A percentile compares a stretch with the other conserved stretches of the same genome.
Evolutionary conservation across 805 yeast species (phyloP).

Genomic region (Metschnikowia lochheadii): DNA sequence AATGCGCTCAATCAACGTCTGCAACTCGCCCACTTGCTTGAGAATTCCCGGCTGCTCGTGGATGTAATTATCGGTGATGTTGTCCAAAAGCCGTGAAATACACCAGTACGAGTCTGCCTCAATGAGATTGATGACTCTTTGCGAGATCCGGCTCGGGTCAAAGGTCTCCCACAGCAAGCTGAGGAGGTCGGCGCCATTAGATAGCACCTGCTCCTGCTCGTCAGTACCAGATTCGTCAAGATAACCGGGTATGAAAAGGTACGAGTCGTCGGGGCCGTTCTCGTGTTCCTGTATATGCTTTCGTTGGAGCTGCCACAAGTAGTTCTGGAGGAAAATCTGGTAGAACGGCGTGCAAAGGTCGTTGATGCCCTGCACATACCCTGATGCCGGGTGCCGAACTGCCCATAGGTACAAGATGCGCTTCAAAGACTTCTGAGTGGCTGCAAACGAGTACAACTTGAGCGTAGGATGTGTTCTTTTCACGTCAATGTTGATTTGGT

Average conservation of each 20-base stretch:
- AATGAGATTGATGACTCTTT: slow-evolving; percentile 57
- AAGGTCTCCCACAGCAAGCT: slow-evolving; percentile 45
- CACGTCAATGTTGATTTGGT: slow-evolving; percentile 91
- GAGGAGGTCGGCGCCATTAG: slow-evolving; percentile 23
- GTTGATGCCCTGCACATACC: slow-evolving; percentile 96
- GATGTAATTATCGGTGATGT: slow-evolving; percentile 93
- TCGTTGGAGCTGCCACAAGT: slow-evolving; percentile 44
- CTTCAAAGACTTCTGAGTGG: slow-evolving; percentile 77
- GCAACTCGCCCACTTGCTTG: slow-evolving; percentile 79
- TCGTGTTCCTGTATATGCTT: slow-evolving; percentile 9
- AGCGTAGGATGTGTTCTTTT: slow-evolving; percentile 90
- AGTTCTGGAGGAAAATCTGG: slow-evolving; percentile 75
- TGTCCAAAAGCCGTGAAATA: slow-evolving; percentile 81
- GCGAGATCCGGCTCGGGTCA: slow-evolving; percentile 60
- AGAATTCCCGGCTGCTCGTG: slow-evolving; percentile 98
- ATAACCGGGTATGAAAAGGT: slow-evolving; percentile 34
- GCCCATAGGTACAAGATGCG: slow-evolving; percentile 90
- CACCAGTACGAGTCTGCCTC: slow-evolving; percentile 99
- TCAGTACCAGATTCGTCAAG: slow-evolving; percentile 24
- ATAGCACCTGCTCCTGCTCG: slow-evolving; percentile 22
- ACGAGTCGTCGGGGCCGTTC: slow-evolving; percentile 21
- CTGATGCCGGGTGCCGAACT: slow-evolving; percentile 93
- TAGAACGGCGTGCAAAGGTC: slow-evolving; percentile 91
- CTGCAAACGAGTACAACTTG: slow-evolving; percentile 59
- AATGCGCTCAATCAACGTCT: slow-evolving; percentile 73